These are phyloP conservation scores for Mangifera indica DNA, from an alignment of 345 rosid genomes.

Conservation along the genomic window DNA sequence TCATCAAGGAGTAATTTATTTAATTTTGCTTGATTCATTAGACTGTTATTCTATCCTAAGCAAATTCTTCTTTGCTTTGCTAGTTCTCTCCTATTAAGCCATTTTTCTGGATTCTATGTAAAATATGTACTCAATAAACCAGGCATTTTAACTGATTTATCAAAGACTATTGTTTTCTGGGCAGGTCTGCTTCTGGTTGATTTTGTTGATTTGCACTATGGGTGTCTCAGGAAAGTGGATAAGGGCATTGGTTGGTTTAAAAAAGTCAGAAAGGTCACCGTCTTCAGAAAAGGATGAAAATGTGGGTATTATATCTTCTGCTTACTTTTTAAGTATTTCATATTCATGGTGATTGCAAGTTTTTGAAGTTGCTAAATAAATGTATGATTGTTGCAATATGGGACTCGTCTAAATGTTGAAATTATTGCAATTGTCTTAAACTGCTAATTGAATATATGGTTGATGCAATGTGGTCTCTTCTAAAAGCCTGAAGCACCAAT, in stretches of 20 bases:
- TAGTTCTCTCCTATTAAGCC: neutral
- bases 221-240: slow-evolving; percentile 97
- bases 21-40: neutral
- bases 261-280: slow-evolving; percentile 67
- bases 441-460: too few species aligned
- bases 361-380: neutral
- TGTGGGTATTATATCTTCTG: slow-evolving; percentile 39
- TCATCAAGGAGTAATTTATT: neutral
- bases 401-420: neutral
- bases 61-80: neutral
- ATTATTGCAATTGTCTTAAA: neutral
- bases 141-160: slow-evolving; percentile 13
- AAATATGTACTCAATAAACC: neutral
- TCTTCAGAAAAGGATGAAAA: slow-evolving; percentile 64
- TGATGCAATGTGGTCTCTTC: too few species aligned
- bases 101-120: neutral
- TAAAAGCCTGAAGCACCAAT: too few species aligned
- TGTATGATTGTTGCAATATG: neutral
- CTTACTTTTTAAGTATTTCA: neutral
- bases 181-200: slow-evolving; percentile 32
- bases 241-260: slow-evolving; percentile 81
- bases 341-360: neutral
- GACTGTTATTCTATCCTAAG: neutral
- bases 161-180: slow-evolving; percentile 16
- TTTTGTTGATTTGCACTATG: slow-evolving; percentile 40